A percentile compares a stretch with the other conserved stretches of the same genome.
These are phyloP conservation scores for Populus pruinosa DNA, from an alignment of 345 rosid genomes.

Conservation along the genomic window DNA sequence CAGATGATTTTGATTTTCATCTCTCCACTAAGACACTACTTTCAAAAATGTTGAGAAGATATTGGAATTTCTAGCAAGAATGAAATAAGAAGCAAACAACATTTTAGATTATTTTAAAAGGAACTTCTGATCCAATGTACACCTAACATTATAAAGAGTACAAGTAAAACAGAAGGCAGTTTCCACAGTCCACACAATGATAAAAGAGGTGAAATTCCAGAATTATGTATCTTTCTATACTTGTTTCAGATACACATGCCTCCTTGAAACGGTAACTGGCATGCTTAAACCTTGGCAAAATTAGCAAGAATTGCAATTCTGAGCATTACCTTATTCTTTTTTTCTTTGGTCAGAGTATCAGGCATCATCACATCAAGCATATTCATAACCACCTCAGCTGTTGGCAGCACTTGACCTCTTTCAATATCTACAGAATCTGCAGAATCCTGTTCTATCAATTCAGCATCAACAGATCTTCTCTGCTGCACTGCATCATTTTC, in stretches of 20 bases:
- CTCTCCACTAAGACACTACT: background rate
- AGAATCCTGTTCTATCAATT: slow-evolving; percentile 41
- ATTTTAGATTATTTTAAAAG: background rate
- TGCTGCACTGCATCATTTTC: slow-evolving; percentile 29
- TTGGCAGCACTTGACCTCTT: slow-evolving; percentile 60
- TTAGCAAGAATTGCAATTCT: slow-evolving; percentile 2
- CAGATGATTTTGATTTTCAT: background rate
- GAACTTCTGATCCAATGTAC: background rate
- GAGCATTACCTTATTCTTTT: slow-evolving; percentile 66
- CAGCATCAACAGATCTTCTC: slow-evolving; percentile 36
- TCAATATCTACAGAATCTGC: slow-evolving; percentile 43
- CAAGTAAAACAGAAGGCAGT: background rate
- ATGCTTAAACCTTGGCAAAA: background rate
- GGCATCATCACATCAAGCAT: slow-evolving; percentile 86
- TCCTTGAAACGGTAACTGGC: background rate
- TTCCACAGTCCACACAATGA: background rate
- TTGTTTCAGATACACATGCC: background rate
- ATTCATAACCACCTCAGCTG: slow-evolving; percentile 71
- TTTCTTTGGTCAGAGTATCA: slow-evolving; percentile 56
- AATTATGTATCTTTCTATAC: background rate
- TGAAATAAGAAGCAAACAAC: background rate
- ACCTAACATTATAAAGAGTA: background rate
- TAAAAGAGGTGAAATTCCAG: background rate
- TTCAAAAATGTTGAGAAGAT: background rate
- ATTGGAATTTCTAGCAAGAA: background rate